A percentile compares a stretch with the other conserved stretches of the same genome.
phyloP scores from a whole-genome alignment of 345 rosid species.

The Noccaea bulbosa region DNA sequence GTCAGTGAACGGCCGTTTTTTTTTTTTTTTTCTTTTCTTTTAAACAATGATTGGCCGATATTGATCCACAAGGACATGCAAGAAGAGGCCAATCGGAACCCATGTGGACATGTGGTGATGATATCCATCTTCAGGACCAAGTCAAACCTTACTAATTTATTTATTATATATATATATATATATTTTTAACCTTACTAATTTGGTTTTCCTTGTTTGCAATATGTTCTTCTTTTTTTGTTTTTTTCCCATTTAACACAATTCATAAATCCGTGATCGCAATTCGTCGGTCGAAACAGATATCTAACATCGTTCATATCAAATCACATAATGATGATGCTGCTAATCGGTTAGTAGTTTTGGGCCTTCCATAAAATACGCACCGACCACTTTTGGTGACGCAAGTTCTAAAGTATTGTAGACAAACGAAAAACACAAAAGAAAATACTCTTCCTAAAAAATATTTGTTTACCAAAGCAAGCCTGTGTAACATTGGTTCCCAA shows the following conservation, averaged over 20 bases:
- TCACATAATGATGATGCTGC: not conserved
- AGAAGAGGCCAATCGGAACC: constrained; percentile 6
- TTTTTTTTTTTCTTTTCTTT: too few relatives aligned
- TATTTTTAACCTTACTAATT: not conserved
- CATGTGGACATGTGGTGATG: too few relatives aligned
- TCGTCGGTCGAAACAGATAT: not conserved
- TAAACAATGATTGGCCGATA: not conserved
- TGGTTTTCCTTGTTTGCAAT: not conserved
- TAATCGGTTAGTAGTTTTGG: too few relatives aligned
- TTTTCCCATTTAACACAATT: not conserved
- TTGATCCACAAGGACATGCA: constrained; percentile 3
- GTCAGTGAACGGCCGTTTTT: not conserved
- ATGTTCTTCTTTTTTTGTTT: not conserved
- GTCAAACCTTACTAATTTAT: not conserved
- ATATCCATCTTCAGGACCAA: not conserved
- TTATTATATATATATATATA: too few relatives aligned
- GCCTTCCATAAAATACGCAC: constrained; percentile 1
- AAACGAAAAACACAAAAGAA: not conserved
- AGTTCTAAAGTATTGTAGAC: not conserved
- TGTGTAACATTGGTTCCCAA: too few relatives aligned
- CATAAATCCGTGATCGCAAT: not conserved
- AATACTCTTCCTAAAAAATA: not conserved
- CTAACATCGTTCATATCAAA: not conserved
- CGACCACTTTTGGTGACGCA: constrained; percentile 2
- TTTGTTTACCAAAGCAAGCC: not conserved